Evolutionary conservation across 306 rosid species (phyloP), one percentile per base, ranked within the genome.

Genomic region (Quercus aquifolioides): DNA sequence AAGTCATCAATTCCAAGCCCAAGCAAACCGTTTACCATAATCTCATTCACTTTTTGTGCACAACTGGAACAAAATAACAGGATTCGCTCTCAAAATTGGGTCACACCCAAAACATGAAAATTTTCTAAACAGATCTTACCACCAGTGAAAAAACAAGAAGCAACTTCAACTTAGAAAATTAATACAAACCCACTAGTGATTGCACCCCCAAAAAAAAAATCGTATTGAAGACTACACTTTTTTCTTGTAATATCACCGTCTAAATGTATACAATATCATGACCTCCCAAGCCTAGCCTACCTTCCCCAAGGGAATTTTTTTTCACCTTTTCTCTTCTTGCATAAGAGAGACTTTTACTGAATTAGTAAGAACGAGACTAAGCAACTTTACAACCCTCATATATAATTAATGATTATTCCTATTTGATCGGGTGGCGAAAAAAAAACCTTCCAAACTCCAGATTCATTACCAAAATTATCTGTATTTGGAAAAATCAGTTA

Each of bases 11-110:
- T 80, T 23, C 99, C 99, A 75, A 94, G 95, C 63, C 99, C 99
- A 60, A 93, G 74, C 25, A 96, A 74, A 79, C 99, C 99, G 59
- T 93, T 87, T 4, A 97, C 97, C 52, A 92, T 63, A 83, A 88
- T 91, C 51, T 85, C 51, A 76, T 94, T 98, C 85, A 89, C 94
- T 63, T 74, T 81, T 88, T 80, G 88, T 25, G 98, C 98, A 78
- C 99, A 93, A 14, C 97, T 96, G 94, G 89, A 84, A 64, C 59
- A 71, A 26, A 80, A 62, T 35, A 56, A 23, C 68, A 3, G 7
- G 63, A 74, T 80, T 79, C 18, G 20, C 85, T 43, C 31, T 1
- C 0, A 20, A 13, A n/a, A n/a, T n/a, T n/a, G 9, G 8, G 33
- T 28, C 41, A 63, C 69, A 43, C 13, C 12, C 51, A 63, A 63